Percentiles rank a stretch among this genome's conserved stretches.
These are phyloP conservation scores for Rhodotorula sp. DNA, from an alignment of 1,284 basidiomycete species.

Conservation along the genomic window DNA sequence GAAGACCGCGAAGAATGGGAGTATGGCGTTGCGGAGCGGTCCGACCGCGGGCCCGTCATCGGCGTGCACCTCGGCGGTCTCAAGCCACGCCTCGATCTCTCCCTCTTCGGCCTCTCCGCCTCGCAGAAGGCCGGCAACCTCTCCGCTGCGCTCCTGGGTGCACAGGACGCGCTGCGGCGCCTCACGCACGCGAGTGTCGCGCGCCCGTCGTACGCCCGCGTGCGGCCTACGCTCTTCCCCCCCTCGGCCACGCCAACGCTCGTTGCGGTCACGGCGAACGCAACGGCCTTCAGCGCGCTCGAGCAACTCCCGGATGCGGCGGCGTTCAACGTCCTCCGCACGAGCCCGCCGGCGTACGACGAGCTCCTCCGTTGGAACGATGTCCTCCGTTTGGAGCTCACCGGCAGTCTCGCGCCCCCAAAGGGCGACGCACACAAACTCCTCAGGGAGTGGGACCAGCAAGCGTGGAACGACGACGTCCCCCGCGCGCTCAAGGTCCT, in stretches of 20 bases:
- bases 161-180: slow-evolving; percentile 23
- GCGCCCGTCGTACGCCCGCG: slow-evolving; percentile 34
- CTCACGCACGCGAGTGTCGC: slow-evolving; percentile 26
- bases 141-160: slow-evolving; percentile 12
- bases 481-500: slow-evolving; percentile 23
- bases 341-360: slow-evolving; percentile 15
- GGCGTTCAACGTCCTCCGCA: slow-evolving; percentile 14
- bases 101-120: slow-evolving; percentile 4
- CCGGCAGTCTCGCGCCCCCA: background rate
- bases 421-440: slow-evolving; percentile 1
- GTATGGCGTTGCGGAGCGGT: slow-evolving; percentile 24
- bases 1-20: slow-evolving; percentile 30
- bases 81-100: background rate
- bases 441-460: slow-evolving; percentile 24
- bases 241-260: slow-evolving; percentile 15
- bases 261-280: slow-evolving; percentile 28
- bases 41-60: slow-evolving; percentile 37
- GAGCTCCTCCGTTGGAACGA: slow-evolving; percentile 22
- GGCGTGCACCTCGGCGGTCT: slow-evolving; percentile 24
- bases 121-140: slow-evolving; percentile 5
- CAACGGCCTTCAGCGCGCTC: slow-evolving; percentile 6
- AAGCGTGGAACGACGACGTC: slow-evolving; percentile 23
- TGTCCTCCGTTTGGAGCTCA: slow-evolving; percentile 15
- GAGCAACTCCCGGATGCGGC: background rate
- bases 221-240: slow-evolving; percentile 32